phyloP scores from a whole-genome alignment of 2,329 filamentous ascomycete genomes.

The Coniella vitis region DNA sequence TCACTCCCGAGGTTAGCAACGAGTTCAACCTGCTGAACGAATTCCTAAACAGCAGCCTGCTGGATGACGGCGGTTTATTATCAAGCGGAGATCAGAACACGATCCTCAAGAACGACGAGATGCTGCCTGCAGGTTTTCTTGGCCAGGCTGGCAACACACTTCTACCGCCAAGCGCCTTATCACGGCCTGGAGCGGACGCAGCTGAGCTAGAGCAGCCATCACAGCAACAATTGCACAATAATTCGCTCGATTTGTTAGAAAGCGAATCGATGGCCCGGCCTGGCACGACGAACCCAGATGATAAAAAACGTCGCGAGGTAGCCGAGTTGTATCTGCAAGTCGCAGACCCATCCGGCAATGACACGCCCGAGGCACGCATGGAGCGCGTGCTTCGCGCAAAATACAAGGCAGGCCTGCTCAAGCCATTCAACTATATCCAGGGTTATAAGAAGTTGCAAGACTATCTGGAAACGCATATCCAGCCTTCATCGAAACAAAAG shows the following conservation, averaged over 20 bases:
- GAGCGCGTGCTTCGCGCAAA: slow-evolving; percentile 90
- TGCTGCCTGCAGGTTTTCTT: slow-evolving; percentile 40
- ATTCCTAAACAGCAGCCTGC: slow-evolving; percentile 83
- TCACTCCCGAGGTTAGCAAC: slow-evolving; percentile 83
- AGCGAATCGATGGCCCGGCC: slow-evolving; percentile 53
- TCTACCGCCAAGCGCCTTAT: slow-evolving; percentile 19
- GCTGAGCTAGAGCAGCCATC: slow-evolving; percentile 30
- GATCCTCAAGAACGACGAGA: slow-evolving; percentile 37
- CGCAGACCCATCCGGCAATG: slow-evolving; percentile 80
- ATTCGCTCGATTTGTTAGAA: neutral
- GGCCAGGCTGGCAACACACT: slow-evolving; percentile 28
- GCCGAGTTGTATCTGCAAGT: slow-evolving; percentile 96
- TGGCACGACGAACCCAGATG: slow-evolving; percentile 53
- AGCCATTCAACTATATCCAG: slow-evolving; percentile 97
- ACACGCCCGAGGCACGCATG: slow-evolving; percentile 90
- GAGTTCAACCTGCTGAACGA: slow-evolving; percentile 97
- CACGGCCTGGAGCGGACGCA: slow-evolving; percentile 23
- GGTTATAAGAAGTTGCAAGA: slow-evolving; percentile 84
- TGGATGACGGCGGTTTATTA: slow-evolving; percentile 73
- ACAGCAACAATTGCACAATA: slow-evolving; percentile 36
- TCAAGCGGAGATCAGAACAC: slow-evolving; percentile 53
- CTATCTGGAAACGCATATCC: slow-evolving; percentile 88
- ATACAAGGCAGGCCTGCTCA: slow-evolving; percentile 88
- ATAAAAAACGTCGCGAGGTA: slow-evolving; percentile 43
- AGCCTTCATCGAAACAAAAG: slow-evolving; percentile 75